Percentiles rank a stretch among this genome's conserved stretches.
These are phyloP conservation scores for Phlebopus sp. DNA, from an alignment of 1,284 basidiomycete species.

Conservation along the genomic window DNA sequence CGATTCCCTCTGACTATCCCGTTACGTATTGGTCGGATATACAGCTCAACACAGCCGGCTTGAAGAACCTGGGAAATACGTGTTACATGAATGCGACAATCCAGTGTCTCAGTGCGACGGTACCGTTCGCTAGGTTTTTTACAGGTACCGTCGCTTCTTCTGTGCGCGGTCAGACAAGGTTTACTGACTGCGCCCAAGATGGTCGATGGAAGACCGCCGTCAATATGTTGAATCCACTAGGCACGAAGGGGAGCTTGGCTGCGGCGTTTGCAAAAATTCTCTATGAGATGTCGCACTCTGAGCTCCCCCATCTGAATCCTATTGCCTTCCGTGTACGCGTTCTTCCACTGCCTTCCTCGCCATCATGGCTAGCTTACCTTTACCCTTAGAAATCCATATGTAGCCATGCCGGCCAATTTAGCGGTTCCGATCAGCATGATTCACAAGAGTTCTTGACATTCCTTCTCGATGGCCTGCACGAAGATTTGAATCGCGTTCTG, in stretches of 20 bases:
- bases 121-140: slow-evolving; percentile 89
- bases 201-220: slow-evolving; percentile 86
- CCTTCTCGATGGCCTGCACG: slow-evolving; percentile 93
- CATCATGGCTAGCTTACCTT: neutral
- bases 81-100: slow-evolving; percentile 99
- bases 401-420: slow-evolving; percentile 83
- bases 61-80: slow-evolving; percentile 97
- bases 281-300: slow-evolving; percentile 86
- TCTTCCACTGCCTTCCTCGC: slow-evolving; percentile 4
- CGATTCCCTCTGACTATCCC: slow-evolving; percentile 68
- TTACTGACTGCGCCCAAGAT: slow-evolving; percentile 45
- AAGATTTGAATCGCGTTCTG: slow-evolving; percentile 90
- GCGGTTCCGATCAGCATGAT: slow-evolving; percentile 93
- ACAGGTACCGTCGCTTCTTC: slow-evolving; percentile 51
- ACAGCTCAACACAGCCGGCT: slow-evolving; percentile 78
- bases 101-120: slow-evolving; percentile 91
- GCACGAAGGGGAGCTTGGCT: slow-evolving; percentile 85
- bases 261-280: slow-evolving; percentile 82
- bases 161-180: neutral
- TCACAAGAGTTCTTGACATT: slow-evolving; percentile 97
- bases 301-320: slow-evolving; percentile 83
- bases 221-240: slow-evolving; percentile 85
- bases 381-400: slow-evolving; percentile 74
- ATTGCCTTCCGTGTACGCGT: slow-evolving; percentile 78
- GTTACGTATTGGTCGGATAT: slow-evolving; percentile 79